A percentile compares a stretch with the other conserved stretches of the same genome.
phyloP scores from a whole-genome alignment of 352 stramenopile genomes.

The Phytophthora kernoviae region DNA sequence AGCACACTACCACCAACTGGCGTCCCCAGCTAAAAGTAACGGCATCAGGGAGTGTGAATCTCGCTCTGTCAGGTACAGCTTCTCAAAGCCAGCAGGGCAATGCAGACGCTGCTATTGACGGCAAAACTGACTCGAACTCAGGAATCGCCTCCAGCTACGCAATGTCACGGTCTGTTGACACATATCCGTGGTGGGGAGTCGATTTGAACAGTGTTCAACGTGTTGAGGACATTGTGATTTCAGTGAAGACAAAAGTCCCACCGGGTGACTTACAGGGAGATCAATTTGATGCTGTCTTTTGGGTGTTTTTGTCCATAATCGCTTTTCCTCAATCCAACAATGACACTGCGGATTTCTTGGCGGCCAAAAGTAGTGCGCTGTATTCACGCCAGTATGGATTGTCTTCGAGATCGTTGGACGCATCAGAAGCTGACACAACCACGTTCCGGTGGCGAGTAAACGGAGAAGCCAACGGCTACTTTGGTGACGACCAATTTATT shows the following conservation, averaged over 20 bases:
- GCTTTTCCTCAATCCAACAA: slow-evolving; percentile 42
- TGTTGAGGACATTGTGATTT: slow-evolving; percentile 62
- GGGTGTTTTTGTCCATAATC: slow-evolving; percentile 51
- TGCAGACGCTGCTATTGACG: slow-evolving; percentile 58
- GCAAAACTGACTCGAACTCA: slow-evolving; percentile 34
- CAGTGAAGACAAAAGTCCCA: slow-evolving; percentile 47
- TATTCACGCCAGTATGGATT: slow-evolving; percentile 46
- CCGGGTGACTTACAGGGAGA: slow-evolving; percentile 27
- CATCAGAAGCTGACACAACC: slow-evolving; percentile 46
- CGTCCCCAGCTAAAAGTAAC: slow-evolving; percentile 49
- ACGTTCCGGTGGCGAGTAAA: slow-evolving; percentile 65
- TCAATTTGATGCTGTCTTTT: slow-evolving; percentile 45
- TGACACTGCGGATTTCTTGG: slow-evolving; percentile 36
- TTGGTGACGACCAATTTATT: slow-evolving; percentile 43
- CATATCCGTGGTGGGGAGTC: slow-evolving; percentile 70
- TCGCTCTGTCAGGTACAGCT: slow-evolving; percentile 33
- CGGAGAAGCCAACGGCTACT: slow-evolving; percentile 40
- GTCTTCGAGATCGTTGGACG: slow-evolving; percentile 45
- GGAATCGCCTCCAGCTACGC: slow-evolving; percentile 52
- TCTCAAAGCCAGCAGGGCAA: slow-evolving; percentile 58
- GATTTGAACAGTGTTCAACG: slow-evolving; percentile 36
- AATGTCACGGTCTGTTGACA: slow-evolving; percentile 48
- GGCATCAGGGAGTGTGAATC: slow-evolving; percentile 60
- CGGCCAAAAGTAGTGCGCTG: slow-evolving; percentile 22
- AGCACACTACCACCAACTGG: slow-evolving; percentile 37